A percentile compares a stretch with the other conserved stretches of the same genome.
Evolutionary conservation across 176 grass and related monocot species (phyloP).

Genomic region (Bromus sterilis): DNA sequence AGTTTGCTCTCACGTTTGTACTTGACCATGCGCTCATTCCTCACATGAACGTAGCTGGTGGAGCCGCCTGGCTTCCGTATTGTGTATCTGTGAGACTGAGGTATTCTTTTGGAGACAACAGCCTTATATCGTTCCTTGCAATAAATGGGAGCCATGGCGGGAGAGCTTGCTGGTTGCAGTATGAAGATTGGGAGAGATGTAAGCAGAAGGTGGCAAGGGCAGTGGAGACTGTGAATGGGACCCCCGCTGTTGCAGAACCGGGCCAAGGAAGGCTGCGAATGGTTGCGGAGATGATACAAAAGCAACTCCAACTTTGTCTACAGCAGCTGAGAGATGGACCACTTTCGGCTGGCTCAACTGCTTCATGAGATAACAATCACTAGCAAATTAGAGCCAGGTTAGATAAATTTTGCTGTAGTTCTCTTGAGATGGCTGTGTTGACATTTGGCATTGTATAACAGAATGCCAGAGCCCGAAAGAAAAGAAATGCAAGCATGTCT

Average conservation of each 20-base stretch:
- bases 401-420: slow-evolving; percentile 13
- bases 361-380: slow-evolving; percentile 39
- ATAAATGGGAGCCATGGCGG: slow-evolving; percentile 97
- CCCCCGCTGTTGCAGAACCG: slow-evolving; percentile 47
- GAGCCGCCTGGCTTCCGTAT: slow-evolving; percentile 95
- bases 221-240: slow-evolving; percentile 68
- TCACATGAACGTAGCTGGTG: slow-evolving; percentile 92
- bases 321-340: slow-evolving; percentile 82
- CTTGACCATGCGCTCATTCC: slow-evolving; percentile 87
- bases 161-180: slow-evolving; percentile 77
- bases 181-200: slow-evolving; percentile 95
- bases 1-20: slow-evolving; percentile 94
- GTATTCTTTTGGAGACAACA: slow-evolving; percentile 85
- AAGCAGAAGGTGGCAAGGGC: slow-evolving; percentile 82
- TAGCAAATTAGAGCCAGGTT: neutral
- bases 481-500: neutral
- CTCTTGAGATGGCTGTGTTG: neutral
- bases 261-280: slow-evolving; percentile 86
- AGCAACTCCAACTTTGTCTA: slow-evolving; percentile 61
- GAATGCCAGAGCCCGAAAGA: neutral
- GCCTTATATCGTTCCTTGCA: slow-evolving; percentile 58
- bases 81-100: slow-evolving; percentile 83
- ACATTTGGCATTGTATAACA: neutral
- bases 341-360: slow-evolving; percentile 61
- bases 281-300: slow-evolving; percentile 85